Evolutionary conservation across 1,284 basidiomycete species (phyloP), one percentile per base, ranked within the genome.

Genomic region (Cystobasidium sp.): DNA sequence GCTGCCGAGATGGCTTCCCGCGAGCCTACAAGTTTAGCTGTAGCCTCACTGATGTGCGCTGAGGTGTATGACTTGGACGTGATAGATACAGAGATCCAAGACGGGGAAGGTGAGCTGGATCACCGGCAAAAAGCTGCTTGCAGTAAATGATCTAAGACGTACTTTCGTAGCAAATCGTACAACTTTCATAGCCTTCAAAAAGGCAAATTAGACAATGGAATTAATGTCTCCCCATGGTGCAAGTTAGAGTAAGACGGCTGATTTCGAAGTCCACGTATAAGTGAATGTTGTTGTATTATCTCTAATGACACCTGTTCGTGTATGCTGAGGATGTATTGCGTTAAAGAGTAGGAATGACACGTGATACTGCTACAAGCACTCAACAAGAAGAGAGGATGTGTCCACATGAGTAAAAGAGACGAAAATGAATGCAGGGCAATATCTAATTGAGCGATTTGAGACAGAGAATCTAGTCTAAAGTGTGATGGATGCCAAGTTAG

Each of bases 61-160:
- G 74, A 78, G 43, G 78, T 79, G 37, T 80, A 80, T 37, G 73
- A 52, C 6, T 70, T 80, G 1, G 55, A 74, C 5, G 71, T 79
- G 0, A 55, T 80, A 1, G 79, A 80, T 47, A 77, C 62, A 3
- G 75, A 80, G 31, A 79, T 80, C 8, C 79, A 80, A 62, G 79
- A 80, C 43, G 78, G 79, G 0, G 68, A 52, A 41, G 64, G 79
- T 79, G 64, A 69, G 78, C 66, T 46, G 10, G 4, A 31, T 6
- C 22, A 22, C 39, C 1, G 6, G 20, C 8, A 6, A 43, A 8
- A 20, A 16, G 3, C 18, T 12, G 24, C 51, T 18, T 22, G 12
- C 43, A 12, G 31, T 12, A 43, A 5, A 16, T 7, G 58, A 9
- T 12, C 61, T 39, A 53, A 52, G 6, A 9, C 3, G 37, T 7